Evolutionary conservation across 305 asterid species (phyloP), one percentile per base, ranked within the genome.

Genomic region (Solanum hybrid): DNA sequence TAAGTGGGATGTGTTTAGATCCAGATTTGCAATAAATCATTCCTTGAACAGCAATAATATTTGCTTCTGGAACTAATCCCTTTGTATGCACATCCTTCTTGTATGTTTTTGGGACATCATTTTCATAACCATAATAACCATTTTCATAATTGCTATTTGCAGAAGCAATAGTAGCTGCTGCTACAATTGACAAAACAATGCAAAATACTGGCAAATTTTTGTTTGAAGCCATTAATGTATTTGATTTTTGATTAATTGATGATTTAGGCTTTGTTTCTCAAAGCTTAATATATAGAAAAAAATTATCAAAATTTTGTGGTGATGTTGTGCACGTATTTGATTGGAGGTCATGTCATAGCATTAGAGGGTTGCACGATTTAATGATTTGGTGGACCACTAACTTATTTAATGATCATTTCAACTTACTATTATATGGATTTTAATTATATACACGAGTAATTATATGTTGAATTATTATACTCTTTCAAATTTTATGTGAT

Each of bases 1-100:
- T 93, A 10, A 94, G 91, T 8, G 96, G 96, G 69, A 11, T 42
- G 88, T 91, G 80, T 91, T 92, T 90, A 40, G 91, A 42, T 72
- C 93, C 92, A 38, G 94, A 93, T 90, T 93, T 93, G 88, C 96
- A 93, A 89, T 91, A 93, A 86, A 95, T 88, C 45, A 93, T 36
- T 26, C 96, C 96, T 56, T 95, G 94, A 36, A 94, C 94, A 64
- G 91, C 85, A 88, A 94, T 91, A 42, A 86, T 91, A 17, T 27
- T 29, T 1, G 95, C 94, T 45, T 2, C 26, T 4, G 37, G 87
- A 0, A 82, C 15, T n/a, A 29, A 82, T 45, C 27, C 87, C 17
- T 82, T 82, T 3, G 87, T 60, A 38, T 29, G 66, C 31, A 87
- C 60, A 24, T 87, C 38, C 0, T 80, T 45, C 22, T 82, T 2